Percentiles rank a stretch among this genome's conserved stretches.
phyloP scores from a whole-genome alignment of 1,284 basidiomycete species.

The Ustilago tritici region DNA sequence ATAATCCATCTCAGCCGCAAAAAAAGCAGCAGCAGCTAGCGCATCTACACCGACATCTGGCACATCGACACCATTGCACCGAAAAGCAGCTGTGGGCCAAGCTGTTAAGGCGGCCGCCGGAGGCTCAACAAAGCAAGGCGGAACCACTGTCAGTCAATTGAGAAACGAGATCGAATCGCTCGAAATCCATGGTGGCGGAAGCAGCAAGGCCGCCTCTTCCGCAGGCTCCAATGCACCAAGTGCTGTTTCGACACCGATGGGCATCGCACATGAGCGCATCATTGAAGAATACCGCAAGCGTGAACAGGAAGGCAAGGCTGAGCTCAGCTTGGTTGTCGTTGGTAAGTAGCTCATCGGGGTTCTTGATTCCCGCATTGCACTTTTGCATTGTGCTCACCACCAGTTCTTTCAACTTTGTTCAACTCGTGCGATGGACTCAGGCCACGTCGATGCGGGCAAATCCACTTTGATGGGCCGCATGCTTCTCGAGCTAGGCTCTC shows the following conservation, averaged over 20 bases:
- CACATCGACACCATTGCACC: conserved; percentile 47
- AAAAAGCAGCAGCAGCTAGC: conserved; percentile 42
- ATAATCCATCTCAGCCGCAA: conserved; percentile 24
- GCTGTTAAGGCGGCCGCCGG: conserved; percentile 57
- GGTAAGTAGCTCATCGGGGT: conserved; percentile 74
- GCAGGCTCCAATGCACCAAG: conserved; percentile 66
- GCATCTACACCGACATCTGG: conserved; percentile 44
- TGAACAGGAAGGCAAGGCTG: conserved; percentile 76
- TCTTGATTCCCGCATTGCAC: background rate
- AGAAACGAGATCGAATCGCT: conserved; percentile 58
- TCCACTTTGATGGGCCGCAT: conserved; percentile 96
- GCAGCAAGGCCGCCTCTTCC: conserved; percentile 50
- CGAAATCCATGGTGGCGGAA: conserved; percentile 32
- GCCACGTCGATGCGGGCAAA: conserved; percentile 98
- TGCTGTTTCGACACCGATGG: conserved; percentile 73
- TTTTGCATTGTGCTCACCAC: background rate
- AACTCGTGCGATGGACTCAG: conserved; percentile 71
- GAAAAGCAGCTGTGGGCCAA: conserved; percentile 41
- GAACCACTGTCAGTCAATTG: conserved; percentile 59
- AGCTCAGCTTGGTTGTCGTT: conserved; percentile 89
- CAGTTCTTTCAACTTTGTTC: background rate
- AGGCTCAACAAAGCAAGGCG: conserved; percentile 69
- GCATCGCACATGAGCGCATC: conserved; percentile 83
- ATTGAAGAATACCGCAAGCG: conserved; percentile 82
- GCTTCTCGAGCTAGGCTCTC: conserved; percentile 87